A percentile compares a stretch with the other conserved stretches of the same genome.
Conservation (phyloP, 1,139 yeast species). For the Scheffersomyces quercinus region DNA sequence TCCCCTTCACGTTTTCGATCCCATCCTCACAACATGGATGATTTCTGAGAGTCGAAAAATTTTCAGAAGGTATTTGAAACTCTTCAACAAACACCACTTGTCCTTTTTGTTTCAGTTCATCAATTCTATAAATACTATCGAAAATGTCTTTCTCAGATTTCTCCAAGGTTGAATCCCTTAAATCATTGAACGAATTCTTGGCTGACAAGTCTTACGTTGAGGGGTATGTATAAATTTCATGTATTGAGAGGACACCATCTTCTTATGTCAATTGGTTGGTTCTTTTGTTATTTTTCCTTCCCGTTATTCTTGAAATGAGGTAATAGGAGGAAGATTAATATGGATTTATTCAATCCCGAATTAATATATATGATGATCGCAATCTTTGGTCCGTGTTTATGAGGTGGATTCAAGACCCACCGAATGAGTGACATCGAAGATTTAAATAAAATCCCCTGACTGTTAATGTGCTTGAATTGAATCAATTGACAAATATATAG, state of each 20-base stretch:
- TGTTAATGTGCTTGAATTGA: conserved; percentile 20
- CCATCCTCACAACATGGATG: background rate
- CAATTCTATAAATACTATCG: conserved; percentile 8
- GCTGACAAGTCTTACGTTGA: conserved; percentile 91
- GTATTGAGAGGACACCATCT: background rate
- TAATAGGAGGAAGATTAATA: background rate
- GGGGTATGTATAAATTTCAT: conserved; percentile 65
- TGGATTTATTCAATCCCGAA: background rate
- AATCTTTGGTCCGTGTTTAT: conserved; percentile 93
- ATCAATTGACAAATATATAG: conserved; percentile 3
- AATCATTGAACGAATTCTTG: conserved; percentile 83
- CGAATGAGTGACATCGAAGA: conserved; percentile 78
- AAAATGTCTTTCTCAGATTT: conserved; percentile 77
- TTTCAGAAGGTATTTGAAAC: background rate
- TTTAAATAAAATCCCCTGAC: conserved; percentile 40
- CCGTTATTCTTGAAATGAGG: background rate
- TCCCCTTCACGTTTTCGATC: conserved; percentile 8
- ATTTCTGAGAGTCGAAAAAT: background rate
- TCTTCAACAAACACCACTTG: background rate
- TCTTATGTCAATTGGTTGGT: background rate
- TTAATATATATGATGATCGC: conserved; percentile 57
- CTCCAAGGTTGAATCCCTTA: conserved; percentile 78
- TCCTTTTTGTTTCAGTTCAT: background rate
- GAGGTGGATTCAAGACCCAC: conserved; percentile 95
- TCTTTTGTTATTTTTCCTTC: too few species aligned